These are phyloP conservation scores for Acanthamoeba castellanii DNA, from an alignment of 208 protist species.

Conservation along the genomic window DNA sequence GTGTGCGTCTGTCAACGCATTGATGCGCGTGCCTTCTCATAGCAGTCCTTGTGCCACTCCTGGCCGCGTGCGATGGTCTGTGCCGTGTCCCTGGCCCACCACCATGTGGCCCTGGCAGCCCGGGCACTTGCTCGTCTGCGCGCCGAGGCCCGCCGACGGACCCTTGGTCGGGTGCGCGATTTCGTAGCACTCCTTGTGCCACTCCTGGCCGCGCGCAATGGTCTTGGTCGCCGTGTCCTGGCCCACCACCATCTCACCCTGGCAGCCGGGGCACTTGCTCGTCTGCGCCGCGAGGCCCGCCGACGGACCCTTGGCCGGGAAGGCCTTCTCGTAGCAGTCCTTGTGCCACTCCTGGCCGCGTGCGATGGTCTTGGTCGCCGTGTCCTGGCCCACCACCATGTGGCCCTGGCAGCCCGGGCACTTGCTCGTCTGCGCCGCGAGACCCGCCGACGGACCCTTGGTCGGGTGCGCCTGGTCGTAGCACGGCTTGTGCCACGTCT, in stretches of 20 bases:
- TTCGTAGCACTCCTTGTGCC: slow-evolving; percentile 64
- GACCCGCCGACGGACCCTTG: slow-evolving; percentile 4
- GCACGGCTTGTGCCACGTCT: slow-evolving; percentile 63
- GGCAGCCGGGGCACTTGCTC: slow-evolving; percentile 49
- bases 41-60: slow-evolving; percentile 70
- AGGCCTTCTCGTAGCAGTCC: slow-evolving; percentile 65
- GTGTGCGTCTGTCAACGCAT: too few relatives aligned
- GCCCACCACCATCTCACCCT: slow-evolving; percentile 59
- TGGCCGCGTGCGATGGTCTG: slow-evolving; percentile 57
- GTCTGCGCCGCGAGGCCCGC: slow-evolving; percentile 22
- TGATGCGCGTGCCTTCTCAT: neutral
- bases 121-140: neutral
- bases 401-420: slow-evolving; percentile 49
- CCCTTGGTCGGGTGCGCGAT: slow-evolving; percentile 24
- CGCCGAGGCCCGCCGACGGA: slow-evolving; percentile 26
- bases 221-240: slow-evolving; percentile 60
- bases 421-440: slow-evolving; percentile 24
- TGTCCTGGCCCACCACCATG: slow-evolving; percentile 59
- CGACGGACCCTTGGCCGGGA: neutral
- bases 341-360: slow-evolving; percentile 63
- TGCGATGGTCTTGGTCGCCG: slow-evolving; percentile 42
- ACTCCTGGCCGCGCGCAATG: slow-evolving; percentile 25
- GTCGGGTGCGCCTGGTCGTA: slow-evolving; percentile 53
- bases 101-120: slow-evolving; percentile 45
- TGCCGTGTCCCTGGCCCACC: slow-evolving; percentile 53